Conservation (phyloP, 1,284 basidiomycete species). For the Trichosporon coremiiforme region DNA sequence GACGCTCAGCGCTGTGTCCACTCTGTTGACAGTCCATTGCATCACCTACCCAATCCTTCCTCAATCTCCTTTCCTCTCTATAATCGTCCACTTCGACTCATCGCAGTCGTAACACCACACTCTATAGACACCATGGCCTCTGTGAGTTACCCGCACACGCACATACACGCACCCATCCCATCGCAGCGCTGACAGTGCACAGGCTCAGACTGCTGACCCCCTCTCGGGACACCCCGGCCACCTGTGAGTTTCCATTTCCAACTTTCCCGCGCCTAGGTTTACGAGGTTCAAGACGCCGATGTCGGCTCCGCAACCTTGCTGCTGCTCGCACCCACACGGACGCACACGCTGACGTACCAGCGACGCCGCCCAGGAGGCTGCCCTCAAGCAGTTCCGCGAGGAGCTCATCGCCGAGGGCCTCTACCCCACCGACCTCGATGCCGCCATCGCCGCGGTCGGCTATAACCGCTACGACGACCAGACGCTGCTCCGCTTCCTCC, state of each 20-base stretch:
- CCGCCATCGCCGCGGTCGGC: slow-evolving; percentile 46
- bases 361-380: slow-evolving; percentile 65
- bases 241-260: slow-evolving; percentile 60
- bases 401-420: slow-evolving; percentile 60
- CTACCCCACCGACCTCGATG: slow-evolving; percentile 47
- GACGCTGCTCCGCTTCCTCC: slow-evolving; percentile 79
- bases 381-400: slow-evolving; percentile 71
- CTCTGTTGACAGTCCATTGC: not conserved
- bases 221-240: slow-evolving; percentile 79
- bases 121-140: slow-evolving; percentile 19
- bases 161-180: not conserved
- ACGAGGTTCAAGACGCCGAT: not conserved
- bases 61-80: not conserved
- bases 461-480: slow-evolving; percentile 78
- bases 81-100: not conserved
- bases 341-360: slow-evolving; percentile 16
- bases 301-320: not conserved
- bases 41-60: not conserved
- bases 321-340: not conserved
- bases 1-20: not conserved
- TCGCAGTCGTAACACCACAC: not conserved
- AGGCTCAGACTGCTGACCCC: slow-evolving; percentile 57
- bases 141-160: slow-evolving; percentile 18
- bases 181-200: slow-evolving; percentile 2
- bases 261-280: not conserved